These are phyloP conservation scores for Solanum arcanum DNA, from an alignment of 257 asterid genomes.

Conservation along the genomic window DNA sequence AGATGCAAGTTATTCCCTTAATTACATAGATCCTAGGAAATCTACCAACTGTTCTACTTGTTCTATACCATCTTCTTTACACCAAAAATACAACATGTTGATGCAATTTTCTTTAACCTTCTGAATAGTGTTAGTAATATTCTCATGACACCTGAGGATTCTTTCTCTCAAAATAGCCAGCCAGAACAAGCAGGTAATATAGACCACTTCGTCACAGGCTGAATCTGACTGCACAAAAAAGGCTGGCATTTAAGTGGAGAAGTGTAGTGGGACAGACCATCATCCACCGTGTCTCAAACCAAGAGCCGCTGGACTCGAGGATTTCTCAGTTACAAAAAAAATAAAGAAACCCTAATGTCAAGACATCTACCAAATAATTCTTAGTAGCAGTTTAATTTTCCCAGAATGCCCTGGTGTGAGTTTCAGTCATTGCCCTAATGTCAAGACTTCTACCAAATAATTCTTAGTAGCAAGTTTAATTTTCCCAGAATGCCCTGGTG, in stretches of 20 bases:
- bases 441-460: background rate
- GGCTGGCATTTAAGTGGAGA: background rate
- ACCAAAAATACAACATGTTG: background rate
- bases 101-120: background rate
- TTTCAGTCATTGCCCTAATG: background rate
- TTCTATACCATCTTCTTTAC: background rate
- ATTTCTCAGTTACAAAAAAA: background rate
- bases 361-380: background rate
- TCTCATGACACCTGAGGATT: background rate
- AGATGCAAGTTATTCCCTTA: background rate
- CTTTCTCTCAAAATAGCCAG: background rate
- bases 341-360: background rate
- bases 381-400: background rate
- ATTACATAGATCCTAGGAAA: background rate
- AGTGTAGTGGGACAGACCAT: background rate
- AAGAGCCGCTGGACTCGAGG: background rate
- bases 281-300: background rate
- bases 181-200: background rate
- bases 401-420: too few species aligned
- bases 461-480: background rate
- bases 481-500: background rate
- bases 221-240: background rate
- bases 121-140: background rate
- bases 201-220: background rate
- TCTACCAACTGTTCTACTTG: background rate